Evolutionary conservation across 1,284 basidiomycete species (phyloP), one percentile per base, ranked within the genome.

Genomic region (Ganoderma boninense): DNA sequence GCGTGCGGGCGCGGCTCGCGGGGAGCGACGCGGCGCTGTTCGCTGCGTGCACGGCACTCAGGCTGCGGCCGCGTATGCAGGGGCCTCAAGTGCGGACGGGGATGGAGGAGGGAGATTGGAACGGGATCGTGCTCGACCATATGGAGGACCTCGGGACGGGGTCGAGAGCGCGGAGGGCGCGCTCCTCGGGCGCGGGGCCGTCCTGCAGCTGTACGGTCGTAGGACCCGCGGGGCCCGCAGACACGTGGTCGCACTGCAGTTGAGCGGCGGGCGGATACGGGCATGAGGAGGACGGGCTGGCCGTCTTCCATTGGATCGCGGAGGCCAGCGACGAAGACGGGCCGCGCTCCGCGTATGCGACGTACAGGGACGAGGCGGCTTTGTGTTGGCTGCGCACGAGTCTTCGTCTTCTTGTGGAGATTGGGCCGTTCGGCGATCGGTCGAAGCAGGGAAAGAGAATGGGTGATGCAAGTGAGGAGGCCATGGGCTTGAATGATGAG

Each of bases 11-110:
- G 0, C 65, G 44, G 54, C 70, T 76, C 43, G 74, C 38, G 1
- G 62, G 75, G 23, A 70, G 66, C 44, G 75, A 76, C 38, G 73
- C 72, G 1, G 66, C 64, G 35, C 62, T 76, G 29, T 42, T 63
- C 54, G 10, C 35, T 1, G 68, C 69, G n/a, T 69, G 65, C 44
- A 16, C 14, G 20, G 38, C 26, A 29, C 62, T 73, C 40, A 62
- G 66, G 8, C 52, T 74, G 13, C 18, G 65, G 43, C 65, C 67
- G 2, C 38, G 23, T 62, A 23, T 14, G 23, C 40, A 16, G 43
- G 40, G 26, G 23, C 8, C 1, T 7, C 10, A n/a, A 23, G n/a
- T 0, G 1, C 49, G 49, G 23, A 7, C 35, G 35, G 35, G 35
- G 35, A 35, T 7, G 35, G 35, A n/a, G 35, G 35, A 35, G 4